These are phyloP conservation scores for Lecanicillium sp. DNA, from an alignment of 2,329 filamentous ascomycete genomes.

Conservation along the genomic window DNA sequence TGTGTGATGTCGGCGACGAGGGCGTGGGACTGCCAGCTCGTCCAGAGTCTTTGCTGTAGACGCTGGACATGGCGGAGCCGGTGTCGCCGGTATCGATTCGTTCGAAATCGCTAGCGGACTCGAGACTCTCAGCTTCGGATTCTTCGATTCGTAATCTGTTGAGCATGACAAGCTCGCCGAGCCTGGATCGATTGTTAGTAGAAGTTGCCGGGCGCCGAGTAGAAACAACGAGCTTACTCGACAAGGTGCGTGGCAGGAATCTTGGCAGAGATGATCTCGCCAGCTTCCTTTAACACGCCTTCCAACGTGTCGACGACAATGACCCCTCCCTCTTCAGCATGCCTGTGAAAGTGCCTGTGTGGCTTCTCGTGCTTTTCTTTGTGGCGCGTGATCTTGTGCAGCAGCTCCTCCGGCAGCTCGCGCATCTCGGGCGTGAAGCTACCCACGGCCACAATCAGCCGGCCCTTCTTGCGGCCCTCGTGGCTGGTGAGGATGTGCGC, in stretches of 20 bases:
- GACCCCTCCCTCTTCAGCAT: conserved; percentile 57
- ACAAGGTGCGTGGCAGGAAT: conserved; percentile 71
- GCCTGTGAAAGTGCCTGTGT: conserved; percentile 59
- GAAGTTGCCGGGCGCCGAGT: not conserved
- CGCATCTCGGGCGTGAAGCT: conserved; percentile 68
- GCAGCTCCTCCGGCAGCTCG: conserved; percentile 72
- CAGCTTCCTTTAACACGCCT: conserved; percentile 74
- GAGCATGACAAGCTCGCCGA: conserved; percentile 72
- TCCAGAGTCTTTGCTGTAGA: conserved; percentile 27
- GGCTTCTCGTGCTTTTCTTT: conserved; percentile 37
- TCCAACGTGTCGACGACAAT: conserved; percentile 72
- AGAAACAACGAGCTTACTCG: conserved; percentile 46
- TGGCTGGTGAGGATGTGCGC: conserved; percentile 62
- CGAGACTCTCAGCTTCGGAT: conserved; percentile 27
- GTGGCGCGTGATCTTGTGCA: conserved; percentile 54
- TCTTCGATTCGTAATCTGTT: conserved; percentile 39
- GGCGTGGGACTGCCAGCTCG: conserved; percentile 27
- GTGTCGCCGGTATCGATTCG: conserved; percentile 30
- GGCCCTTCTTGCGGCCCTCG: conserved; percentile 62
- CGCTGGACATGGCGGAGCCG: conserved; percentile 35
- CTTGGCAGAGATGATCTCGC: conserved; percentile 76
- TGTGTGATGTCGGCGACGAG: conserved; percentile 28
- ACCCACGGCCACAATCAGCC: conserved; percentile 68
- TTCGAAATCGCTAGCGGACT: conserved; percentile 23
- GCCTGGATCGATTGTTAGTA: conserved; percentile 30